Evolutionary conservation across 305 asterid species (phyloP), one percentile per base, ranked within the genome.

Genomic region (Nicotiana rustica): DNA sequence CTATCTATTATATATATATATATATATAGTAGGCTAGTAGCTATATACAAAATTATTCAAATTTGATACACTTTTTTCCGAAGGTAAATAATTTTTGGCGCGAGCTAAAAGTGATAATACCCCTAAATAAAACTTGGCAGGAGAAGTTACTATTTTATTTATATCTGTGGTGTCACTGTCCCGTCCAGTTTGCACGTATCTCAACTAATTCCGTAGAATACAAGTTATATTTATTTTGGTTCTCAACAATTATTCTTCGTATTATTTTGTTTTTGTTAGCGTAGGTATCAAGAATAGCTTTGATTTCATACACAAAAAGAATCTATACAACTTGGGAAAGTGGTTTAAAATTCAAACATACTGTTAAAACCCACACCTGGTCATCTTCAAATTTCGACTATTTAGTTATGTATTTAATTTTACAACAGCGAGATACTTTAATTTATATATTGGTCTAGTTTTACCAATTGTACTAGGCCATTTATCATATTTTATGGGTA

Each of bases 251-350:
- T 70, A 44, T 44, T 71, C 36, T 65, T 21, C 29, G 14, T 71
- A 71, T 47, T 71, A 21, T 47, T 47, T 70, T 13, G 14, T 21
- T 47, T 70, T 41, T 70, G n/a, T 69, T 4, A 70, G 35, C 4
- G 78, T 70, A 70, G 25, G 36, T 52, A 18, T 44, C 18, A 70
- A 70, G 19, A 71, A 71, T 47, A 47, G 78, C 56, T 71, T 52
- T 47, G n/a, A 12, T 3, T 52, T 52, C 59, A 47, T 68, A 17
- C 18, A 68, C 19, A 68, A 36, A 68, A n/a, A 9, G 2, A 25
- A 68, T 36, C 2, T 36, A n/a, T 68, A 68, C 31, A 68, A 36
- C 17, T 68, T 68, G 21, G 59, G 59, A 1, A 52, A 13, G 25
- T 68, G 41, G 10, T 69, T 38, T 38, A 35, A 69, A 18, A 4